These are phyloP conservation scores for Penicillium expansum DNA, from an alignment of 2,329 filamentous ascomycete genomes.

Conservation along the genomic window DNA sequence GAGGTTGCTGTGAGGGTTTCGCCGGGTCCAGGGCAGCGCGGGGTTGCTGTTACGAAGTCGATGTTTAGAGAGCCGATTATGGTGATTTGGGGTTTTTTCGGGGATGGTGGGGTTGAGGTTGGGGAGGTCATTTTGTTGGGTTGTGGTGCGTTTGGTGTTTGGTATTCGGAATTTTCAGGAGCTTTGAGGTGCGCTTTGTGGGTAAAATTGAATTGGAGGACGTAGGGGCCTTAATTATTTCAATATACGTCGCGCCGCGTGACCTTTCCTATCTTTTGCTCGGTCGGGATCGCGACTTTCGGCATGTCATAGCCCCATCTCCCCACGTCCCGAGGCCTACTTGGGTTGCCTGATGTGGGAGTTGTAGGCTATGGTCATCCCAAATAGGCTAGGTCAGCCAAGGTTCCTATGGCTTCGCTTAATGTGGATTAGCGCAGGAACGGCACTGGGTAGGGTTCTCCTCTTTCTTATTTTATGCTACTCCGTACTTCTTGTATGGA, in stretches of 20 bases:
- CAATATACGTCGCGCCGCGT: neutral
- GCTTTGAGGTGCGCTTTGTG: neutral
- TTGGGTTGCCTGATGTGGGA: too few species aligned
- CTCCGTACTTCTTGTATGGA: too few species aligned
- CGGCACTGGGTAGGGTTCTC: too few species aligned
- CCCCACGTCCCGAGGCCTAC: neutral
- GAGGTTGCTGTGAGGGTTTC: conserved; percentile 76
- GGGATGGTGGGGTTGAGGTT: neutral
- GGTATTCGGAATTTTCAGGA: neutral
- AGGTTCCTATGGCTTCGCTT: too few species aligned
- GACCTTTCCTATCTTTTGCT: too few species aligned
- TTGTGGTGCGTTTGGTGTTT: neutral
- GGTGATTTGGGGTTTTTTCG: conserved; percentile 53
- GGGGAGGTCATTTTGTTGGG: conserved; percentile 11
- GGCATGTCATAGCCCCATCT: neutral
- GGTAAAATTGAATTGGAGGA: neutral
- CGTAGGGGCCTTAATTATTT: neutral
- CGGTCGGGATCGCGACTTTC: neutral
- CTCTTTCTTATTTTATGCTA: too few species aligned
- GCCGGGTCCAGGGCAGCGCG: conserved; percentile 72
- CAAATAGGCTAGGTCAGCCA: too few species aligned
- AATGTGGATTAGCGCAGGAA: too few species aligned
- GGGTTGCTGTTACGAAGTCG: conserved; percentile 78
- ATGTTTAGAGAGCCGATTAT: conserved; percentile 87
- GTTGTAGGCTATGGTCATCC: too few species aligned